Evolutionary conservation across 1,284 basidiomycete genomes (phyloP), one percentile per base, ranked within the genome.

Genomic region (Ganoderma sinense): DNA sequence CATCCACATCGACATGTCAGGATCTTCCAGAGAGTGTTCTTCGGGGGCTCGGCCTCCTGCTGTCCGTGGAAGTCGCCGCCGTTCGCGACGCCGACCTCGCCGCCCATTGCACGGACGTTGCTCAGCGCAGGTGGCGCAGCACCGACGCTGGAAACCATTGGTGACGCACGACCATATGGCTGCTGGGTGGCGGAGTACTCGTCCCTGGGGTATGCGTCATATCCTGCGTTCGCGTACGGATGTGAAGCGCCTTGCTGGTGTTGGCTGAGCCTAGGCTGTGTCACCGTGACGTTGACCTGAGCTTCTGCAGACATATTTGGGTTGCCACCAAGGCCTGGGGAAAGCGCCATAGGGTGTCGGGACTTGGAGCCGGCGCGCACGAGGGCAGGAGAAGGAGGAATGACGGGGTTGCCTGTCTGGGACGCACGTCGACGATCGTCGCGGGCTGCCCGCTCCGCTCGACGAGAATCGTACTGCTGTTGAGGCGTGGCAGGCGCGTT

Each of bases 1-100:
- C 80, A 88, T 77, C 88, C 90, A 83, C 93, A 95, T 76, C 88
- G 89, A 82, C 93, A 94, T 67, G 92, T 94, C 73, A 94, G 80
- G 74, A 94, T 87, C 80, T 87, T 85, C 83, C 91, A 83, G 68
- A 94, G 81, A 70, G 83, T 83, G 69, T 85, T 84, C 81, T 89
- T 89, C 62, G 86, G 88, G 66, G 84, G 83, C 71, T 86, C 85
- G 69, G 88, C 85, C 66, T 85, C 82, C 69, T 88, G 86, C 75
- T 90, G 88, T 63, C 86, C 86, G 68, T 87, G 86, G 76, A 89
- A 89, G 56, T 84, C 86, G 68, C 86, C 89, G 66, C 87, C 88
- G 71, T 89, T 87, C 62, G 91, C 86, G 68, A 87, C 84, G 63
- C 91, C 91, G 41, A 87, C 82, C 78, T 92, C 89, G 58, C 90